Conservation (phyloP, 2,329 filamentous ascomycete species). For the Fusarium staphyleae region DNA sequence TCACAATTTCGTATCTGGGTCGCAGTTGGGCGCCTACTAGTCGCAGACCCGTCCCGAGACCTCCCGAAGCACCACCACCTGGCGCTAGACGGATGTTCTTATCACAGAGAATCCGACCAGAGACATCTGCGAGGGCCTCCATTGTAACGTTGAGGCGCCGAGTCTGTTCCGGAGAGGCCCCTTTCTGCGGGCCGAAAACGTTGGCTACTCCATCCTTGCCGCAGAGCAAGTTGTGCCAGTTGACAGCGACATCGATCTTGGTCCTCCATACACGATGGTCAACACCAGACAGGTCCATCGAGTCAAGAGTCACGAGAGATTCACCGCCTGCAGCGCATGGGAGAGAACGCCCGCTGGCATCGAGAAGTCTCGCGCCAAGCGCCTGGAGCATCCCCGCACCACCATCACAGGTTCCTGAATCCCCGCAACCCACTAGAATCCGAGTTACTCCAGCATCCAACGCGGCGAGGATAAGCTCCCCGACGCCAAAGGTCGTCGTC, state of each 20-base stretch:
- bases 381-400: slow-evolving; percentile 63
- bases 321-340: slow-evolving; percentile 51
- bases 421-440: slow-evolving; percentile 60
- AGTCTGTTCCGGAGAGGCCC: slow-evolving; percentile 53
- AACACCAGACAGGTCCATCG: slow-evolving; percentile 49
- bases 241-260: slow-evolving; percentile 58
- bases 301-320: slow-evolving; percentile 47
- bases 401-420: slow-evolving; percentile 62
- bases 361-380: slow-evolving; percentile 54
- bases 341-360: slow-evolving; percentile 47
- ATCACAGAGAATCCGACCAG: slow-evolving; percentile 44
- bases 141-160: slow-evolving; percentile 52
- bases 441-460: slow-evolving; percentile 53
- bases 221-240: slow-evolving; percentile 59
- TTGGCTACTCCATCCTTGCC: slow-evolving; percentile 57
- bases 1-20: slow-evolving; percentile 57
- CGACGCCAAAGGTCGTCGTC: slow-evolving; percentile 61
- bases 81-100: slow-evolving; percentile 48
- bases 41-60: slow-evolving; percentile 58
- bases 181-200: slow-evolving; percentile 61
- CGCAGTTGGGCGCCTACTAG: slow-evolving; percentile 55
- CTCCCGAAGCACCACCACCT: slow-evolving; percentile 60
- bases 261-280: slow-evolving; percentile 39
- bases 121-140: slow-evolving; percentile 50
- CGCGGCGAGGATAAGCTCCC: slow-evolving; percentile 55